These are phyloP conservation scores for Olyra latifolia DNA, from an alignment of 176 grass and related monocot species.

Conservation along the genomic window DNA sequence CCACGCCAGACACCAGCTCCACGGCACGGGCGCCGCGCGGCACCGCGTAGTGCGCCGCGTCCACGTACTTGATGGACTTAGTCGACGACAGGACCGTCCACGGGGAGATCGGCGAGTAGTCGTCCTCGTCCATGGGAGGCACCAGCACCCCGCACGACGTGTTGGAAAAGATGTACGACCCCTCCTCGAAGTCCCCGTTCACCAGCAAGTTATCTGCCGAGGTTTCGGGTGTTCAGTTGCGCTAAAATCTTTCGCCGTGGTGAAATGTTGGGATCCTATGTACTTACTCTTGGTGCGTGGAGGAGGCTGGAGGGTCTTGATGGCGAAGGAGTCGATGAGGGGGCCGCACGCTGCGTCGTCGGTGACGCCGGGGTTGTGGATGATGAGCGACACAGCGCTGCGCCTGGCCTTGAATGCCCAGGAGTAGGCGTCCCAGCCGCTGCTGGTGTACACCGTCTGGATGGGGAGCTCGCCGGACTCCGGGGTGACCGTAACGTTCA, in stretches of 20 bases:
- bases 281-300: constrained; percentile 31
- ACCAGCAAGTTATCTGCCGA: constrained; percentile 43
- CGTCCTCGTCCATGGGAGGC: constrained; percentile 61
- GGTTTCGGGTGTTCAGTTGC: not conserved
- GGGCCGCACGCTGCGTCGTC: constrained; percentile 58
- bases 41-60: constrained; percentile 57
- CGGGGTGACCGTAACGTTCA: constrained; percentile 47
- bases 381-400: constrained; percentile 20
- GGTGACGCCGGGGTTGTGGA: constrained; percentile 48
- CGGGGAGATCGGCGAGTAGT: constrained; percentile 49
- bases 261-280: not conserved
- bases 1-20: constrained; percentile 55
- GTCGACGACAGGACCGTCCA: constrained; percentile 55
- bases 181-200: constrained; percentile 73
- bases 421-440: constrained; percentile 62
- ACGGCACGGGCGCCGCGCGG: constrained; percentile 57
- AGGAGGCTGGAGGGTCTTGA: constrained; percentile 35
- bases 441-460: constrained; percentile 62
- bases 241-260: not conserved
- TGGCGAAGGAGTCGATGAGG: constrained; percentile 47
- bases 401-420: constrained; percentile 48
- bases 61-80: constrained; percentile 62
- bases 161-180: constrained; percentile 52
- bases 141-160: constrained; percentile 54
- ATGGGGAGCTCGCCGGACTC: constrained; percentile 50